Percentiles rank a stretch among this genome's conserved stretches.
phyloP scores from a whole-genome alignment of 306 rosid genomes.

The Dalbergia cultrata region DNA sequence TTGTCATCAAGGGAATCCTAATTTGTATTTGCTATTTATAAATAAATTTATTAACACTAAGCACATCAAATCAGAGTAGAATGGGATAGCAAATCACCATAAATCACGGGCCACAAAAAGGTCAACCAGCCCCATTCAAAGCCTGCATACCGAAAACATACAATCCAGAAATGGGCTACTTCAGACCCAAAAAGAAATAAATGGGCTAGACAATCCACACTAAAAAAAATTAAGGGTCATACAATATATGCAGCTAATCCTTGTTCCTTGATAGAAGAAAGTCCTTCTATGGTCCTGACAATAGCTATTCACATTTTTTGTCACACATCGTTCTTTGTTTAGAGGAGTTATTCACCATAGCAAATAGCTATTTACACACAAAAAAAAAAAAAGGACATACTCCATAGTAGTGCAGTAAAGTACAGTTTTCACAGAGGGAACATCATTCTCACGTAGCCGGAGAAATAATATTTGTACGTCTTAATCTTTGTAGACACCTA shows the following conservation, averaged over 20 bases:
- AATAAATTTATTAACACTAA: neutral
- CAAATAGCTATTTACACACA: neutral
- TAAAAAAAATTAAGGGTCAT: too few species aligned
- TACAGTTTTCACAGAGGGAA: neutral
- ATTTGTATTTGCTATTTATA: neutral
- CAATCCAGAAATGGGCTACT: neutral
- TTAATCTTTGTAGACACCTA: too few species aligned
- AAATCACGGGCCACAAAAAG: neutral
- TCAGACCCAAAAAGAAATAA: too few species aligned
- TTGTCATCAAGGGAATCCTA: neutral
- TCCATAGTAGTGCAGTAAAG: neutral
- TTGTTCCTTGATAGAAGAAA: neutral
- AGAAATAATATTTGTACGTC: too few species aligned
- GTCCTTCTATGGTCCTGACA: too few species aligned
- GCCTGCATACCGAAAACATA: neutral
- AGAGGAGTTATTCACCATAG: neutral
- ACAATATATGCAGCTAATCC: neutral
- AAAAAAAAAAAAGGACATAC: neutral
- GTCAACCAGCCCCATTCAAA: neutral
- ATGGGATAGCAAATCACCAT: neutral
- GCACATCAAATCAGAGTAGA: neutral
- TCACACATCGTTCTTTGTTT: neutral
- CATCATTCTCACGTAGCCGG: neutral
- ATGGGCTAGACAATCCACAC: too few species aligned
- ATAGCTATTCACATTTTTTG: too few species aligned